A percentile compares a stretch with the other conserved stretches of the same genome.
Evolutionary conservation across 306 rosid species (phyloP).

Genomic region (Calophaca sinica): DNA sequence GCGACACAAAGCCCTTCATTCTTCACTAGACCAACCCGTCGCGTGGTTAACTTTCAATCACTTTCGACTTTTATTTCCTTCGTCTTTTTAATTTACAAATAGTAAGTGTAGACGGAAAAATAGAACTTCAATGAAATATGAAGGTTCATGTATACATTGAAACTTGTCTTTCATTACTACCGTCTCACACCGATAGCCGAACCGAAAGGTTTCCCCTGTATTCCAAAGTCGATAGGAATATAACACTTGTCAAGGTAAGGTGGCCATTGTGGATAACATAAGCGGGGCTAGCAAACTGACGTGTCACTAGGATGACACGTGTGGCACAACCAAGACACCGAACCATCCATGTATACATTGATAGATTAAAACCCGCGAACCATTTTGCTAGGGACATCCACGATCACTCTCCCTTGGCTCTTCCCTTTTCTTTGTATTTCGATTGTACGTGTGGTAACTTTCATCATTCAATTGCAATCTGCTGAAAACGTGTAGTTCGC

Average conservation of each 20-base stretch:
- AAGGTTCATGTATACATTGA: too few species aligned
- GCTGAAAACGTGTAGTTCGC: too few species aligned
- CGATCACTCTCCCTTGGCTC: background rate
- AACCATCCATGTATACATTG: background rate
- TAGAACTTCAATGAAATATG: too few species aligned
- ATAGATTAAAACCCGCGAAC: background rate
- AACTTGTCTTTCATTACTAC: background rate
- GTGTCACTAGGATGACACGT: slow-evolving; percentile 34
- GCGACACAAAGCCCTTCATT: too few species aligned
- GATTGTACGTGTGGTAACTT: background rate
- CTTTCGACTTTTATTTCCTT: too few species aligned
- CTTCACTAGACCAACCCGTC: too few species aligned
- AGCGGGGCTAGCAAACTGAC: slow-evolving; percentile 5
- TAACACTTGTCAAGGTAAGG: slow-evolving; percentile 23
- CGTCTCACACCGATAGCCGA: slow-evolving; percentile 45
- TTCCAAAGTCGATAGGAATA: background rate
- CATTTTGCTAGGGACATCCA: background rate
- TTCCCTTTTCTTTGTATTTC: too few species aligned
- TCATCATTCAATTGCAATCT: background rate
- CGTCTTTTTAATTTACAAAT: too few species aligned
- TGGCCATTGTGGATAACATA: background rate
- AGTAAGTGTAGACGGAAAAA: too few species aligned
- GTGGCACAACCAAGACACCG: slow-evolving; percentile 24
- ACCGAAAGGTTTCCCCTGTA: background rate
- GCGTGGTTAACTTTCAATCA: too few species aligned